phyloP scores from a whole-genome alignment of 1,139 yeast genomes.

The Candida labiduridarum region DNA sequence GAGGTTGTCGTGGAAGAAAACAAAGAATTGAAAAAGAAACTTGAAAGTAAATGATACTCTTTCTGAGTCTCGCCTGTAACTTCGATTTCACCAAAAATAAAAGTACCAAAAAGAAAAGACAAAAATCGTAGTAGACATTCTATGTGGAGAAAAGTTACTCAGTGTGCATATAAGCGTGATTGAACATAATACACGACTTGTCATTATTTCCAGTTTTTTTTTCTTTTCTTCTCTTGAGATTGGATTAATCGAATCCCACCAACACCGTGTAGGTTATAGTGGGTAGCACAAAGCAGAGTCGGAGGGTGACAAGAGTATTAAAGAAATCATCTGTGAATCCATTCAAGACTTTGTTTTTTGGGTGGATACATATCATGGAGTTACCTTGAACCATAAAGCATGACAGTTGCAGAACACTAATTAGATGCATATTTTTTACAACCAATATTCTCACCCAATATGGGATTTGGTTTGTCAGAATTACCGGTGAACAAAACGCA shows the following conservation, averaged over 20 bases:
- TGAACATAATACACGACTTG: not conserved
- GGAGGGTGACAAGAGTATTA: not conserved
- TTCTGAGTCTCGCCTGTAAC: not conserved
- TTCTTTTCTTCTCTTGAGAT: not conserved
- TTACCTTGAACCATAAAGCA: no score
- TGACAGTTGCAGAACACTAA: not conserved
- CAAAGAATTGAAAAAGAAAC: constrained; percentile 28
- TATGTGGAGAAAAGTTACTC: constrained; percentile 3
- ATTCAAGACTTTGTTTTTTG: no score
- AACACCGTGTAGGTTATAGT: not conserved
- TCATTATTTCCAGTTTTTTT: not conserved
- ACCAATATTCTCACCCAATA: not conserved
- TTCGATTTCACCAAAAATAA: not conserved
- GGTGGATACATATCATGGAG: no score
- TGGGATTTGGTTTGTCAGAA: not conserved
- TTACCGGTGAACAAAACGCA: no score
- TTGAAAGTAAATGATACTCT: constrained; percentile 10
- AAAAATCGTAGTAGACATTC: not conserved
- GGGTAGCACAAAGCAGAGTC: not conserved
- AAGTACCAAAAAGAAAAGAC: not conserved
- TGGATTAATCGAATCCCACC: not conserved
- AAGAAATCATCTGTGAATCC: no score
- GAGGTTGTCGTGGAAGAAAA: constrained; percentile 48
- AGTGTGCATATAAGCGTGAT: constrained; percentile 1
- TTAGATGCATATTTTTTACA: not conserved